Base-by-base conservation (phyloP, 2,329 filamentous ascomycete species). In the Ramularia endophylla region DNA sequence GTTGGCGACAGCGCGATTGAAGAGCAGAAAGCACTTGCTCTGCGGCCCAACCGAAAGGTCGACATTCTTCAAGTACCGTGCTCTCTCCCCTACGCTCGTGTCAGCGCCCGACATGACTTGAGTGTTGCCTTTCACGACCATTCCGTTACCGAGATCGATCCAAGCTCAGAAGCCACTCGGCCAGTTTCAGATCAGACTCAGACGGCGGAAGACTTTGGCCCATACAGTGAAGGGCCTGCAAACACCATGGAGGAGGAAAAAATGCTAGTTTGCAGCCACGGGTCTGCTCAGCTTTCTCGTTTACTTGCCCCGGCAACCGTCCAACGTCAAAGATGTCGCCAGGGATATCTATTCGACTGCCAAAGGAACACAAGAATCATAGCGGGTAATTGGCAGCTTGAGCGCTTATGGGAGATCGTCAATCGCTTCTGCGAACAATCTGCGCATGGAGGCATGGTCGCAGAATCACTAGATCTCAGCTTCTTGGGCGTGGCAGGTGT, bases 341-440 rank as follows among this genome's bases (percentile, higher is more conserved):
- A 76, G 55, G 79, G 71, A 12, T 74, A 74, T 47, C 62, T 68
- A 5, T 69, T 81, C 34, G 69, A 88, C 54, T 80, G 78, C 44
- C 64, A 66, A 12, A 74, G 69, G 35, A 92, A 92, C 55, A 74
- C 75, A 47, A 65, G 72, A 5, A 74, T 89, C n/a, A 73, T 85
- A 1, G 69, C 73, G 5, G 83, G 87, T 46, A 81, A 89, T 54
- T 77, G 76, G 20, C 86, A 84, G 77, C 68, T 90, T n/a, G 74
- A 80, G 43, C 82, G 85, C 41, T 68, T 85, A n/a, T 94, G 87
- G 87, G 76, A 79, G 34, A 86, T 85, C 72, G 71, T 89, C 35
- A 72, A 76, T 44, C 78, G 83, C n/a, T 65, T 72, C 50, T 79
- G 85, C 51, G 70, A 74, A 18, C 78, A 80, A 20, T 78, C 81